phyloP scores from a whole-genome alignment of 768 basidiomycete genomes.

The Mycena latifolia region DNA sequence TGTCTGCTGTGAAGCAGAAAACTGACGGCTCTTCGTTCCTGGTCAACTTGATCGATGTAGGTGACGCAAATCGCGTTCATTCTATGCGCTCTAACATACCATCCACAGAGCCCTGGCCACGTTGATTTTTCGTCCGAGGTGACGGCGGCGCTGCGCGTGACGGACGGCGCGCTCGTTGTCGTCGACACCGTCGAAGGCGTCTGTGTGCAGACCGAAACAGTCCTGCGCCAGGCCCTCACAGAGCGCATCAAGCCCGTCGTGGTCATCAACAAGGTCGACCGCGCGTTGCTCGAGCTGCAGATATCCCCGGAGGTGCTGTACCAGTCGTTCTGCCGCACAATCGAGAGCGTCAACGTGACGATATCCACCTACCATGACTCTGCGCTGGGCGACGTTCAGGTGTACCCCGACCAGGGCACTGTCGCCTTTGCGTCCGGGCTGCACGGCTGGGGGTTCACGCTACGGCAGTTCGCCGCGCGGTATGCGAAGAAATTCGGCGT shows the following conservation, averaged over 20 bases:
- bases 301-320: constrained; percentile 96
- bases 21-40: constrained; percentile 95
- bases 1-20: constrained; percentile 90
- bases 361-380: constrained; percentile 97
- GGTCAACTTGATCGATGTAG: constrained; percentile 98
- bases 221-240: constrained; percentile 94
- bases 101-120: constrained; percentile 82
- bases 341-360: constrained; percentile 98
- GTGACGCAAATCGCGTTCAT: not conserved
- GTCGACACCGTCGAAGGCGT: constrained; percentile 99
- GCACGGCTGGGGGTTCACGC: constrained; percentile 99
- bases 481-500: constrained; percentile 99
- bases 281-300: constrained; percentile 98
- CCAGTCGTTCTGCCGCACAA: constrained; percentile 97
- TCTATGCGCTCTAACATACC: not conserved
- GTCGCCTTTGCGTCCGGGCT: constrained; percentile 99
- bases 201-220: constrained; percentile 99
- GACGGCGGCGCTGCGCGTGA: constrained; percentile 99
- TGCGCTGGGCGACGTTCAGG: too few species aligned
- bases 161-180: constrained; percentile 99
- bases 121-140: constrained; percentile 99
- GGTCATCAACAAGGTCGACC: constrained; percentile 99
- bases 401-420: constrained; percentile 97
- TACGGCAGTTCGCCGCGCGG: constrained; percentile 94
- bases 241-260: constrained; percentile 99